These are phyloP conservation scores for Mycosarcoma maydis DNA, from an alignment of 1,284 basidiomycete species.

Conservation along the genomic window DNA sequence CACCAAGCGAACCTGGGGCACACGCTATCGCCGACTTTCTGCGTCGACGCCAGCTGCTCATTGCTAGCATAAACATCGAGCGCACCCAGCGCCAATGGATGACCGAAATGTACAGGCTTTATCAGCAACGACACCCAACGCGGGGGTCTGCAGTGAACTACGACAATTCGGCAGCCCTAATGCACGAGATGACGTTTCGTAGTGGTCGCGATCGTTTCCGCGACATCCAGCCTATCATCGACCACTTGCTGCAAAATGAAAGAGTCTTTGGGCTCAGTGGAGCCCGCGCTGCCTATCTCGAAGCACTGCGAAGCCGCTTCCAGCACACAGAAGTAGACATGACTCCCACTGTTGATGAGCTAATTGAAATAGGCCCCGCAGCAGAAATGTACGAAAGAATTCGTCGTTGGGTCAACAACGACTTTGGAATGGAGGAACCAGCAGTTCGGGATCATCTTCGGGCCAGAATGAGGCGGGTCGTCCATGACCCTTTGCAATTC, in stretches of 20 bases:
- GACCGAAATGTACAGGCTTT: not conserved
- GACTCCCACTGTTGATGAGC: slow-evolving; percentile 1
- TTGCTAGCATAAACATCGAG: not conserved
- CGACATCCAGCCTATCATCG: not conserved
- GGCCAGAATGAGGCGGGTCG: not conserved
- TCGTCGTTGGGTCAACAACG: not conserved
- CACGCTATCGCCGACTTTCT: slow-evolving; percentile 4
- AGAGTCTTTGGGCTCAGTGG: not conserved
- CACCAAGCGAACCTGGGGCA: not conserved
- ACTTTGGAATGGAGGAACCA: not conserved
- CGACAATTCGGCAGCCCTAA: not conserved
- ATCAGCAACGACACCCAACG: not conserved
- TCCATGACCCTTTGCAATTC: not conserved
- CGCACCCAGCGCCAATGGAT: not conserved
- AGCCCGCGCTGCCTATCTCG: not conserved
- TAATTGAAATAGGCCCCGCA: not conserved
- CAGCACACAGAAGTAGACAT: not conserved
- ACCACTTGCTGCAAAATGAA: slow-evolving; percentile 1
- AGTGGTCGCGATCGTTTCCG: slow-evolving; percentile 2
- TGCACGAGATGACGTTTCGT: not conserved
- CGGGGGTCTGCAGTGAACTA: not conserved
- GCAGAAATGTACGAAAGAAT: not conserved
- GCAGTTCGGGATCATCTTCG: not conserved
- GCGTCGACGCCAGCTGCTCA: not conserved
- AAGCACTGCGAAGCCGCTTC: not conserved